These are phyloP conservation scores for Rosa chinensis DNA, from an alignment of 306 rosid genomes.

Conservation along the genomic window DNA sequence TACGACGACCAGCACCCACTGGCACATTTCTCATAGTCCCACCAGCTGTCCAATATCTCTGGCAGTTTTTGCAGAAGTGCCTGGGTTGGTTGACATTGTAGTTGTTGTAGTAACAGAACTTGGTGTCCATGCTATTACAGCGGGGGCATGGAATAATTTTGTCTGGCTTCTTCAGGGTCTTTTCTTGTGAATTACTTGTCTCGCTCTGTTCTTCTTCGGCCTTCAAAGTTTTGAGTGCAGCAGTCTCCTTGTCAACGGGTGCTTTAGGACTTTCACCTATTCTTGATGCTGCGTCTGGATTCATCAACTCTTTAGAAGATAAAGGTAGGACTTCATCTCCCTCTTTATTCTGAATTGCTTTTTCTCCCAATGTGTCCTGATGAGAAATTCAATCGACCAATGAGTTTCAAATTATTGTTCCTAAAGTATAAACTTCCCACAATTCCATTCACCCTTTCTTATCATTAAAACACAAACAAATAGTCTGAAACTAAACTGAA, in stretches of 20 bases:
- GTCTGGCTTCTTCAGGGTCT: conserved; percentile 54
- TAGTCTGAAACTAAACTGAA: background rate
- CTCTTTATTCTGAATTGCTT: conserved; percentile 18
- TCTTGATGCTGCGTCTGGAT: conserved; percentile 26
- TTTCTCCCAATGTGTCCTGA: conserved; percentile 33
- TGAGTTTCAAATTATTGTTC: conserved; percentile 8
- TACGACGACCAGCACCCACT: conserved; percentile 59
- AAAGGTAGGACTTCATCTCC: conserved; percentile 25
- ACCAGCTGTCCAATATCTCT: conserved; percentile 61
- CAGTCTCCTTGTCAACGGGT: conserved; percentile 35
- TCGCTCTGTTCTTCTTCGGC: conserved; percentile 48
- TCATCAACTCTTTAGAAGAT: conserved; percentile 23
- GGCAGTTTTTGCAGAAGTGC: conserved; percentile 57
- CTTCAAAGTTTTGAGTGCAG: conserved; percentile 23
- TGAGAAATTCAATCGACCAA: conserved; percentile 1
- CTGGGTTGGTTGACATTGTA: conserved; percentile 57
- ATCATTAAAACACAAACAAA: background rate
- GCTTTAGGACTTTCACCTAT: conserved; percentile 27
- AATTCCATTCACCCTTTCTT: background rate
- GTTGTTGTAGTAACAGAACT: conserved; percentile 57
- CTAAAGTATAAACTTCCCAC: background rate
- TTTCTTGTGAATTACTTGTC: conserved; percentile 39
- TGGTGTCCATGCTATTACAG: conserved; percentile 58
- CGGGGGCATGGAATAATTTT: conserved; percentile 57
- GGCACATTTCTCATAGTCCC: conserved; percentile 62